Conservation (phyloP, 2,329 filamentous ascomycete genomes). For the Diaporthe caulivora region DNA sequence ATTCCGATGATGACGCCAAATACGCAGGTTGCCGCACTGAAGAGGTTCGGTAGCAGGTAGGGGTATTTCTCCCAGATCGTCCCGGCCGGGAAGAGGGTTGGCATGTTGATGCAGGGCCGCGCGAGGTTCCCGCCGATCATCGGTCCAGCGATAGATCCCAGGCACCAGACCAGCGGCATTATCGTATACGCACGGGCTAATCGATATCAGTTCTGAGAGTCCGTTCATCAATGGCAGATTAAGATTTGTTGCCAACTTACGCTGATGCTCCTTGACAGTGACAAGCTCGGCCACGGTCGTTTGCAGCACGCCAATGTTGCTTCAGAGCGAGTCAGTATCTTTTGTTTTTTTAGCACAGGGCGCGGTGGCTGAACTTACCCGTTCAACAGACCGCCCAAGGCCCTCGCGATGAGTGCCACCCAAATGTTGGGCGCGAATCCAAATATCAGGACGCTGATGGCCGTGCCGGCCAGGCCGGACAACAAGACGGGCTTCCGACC, state of each 20-base stretch:
- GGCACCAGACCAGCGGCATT: constrained; percentile 98
- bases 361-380: constrained; percentile 70
- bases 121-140: constrained; percentile 92
- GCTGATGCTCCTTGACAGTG: constrained; percentile 92
- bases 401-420: constrained; percentile 87
- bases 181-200: constrained; percentile 92
- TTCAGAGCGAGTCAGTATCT: constrained; percentile 51
- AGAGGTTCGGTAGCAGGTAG: constrained; percentile 92
- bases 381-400: constrained; percentile 91
- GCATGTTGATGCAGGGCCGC: constrained; percentile 86
- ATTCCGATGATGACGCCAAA: constrained; percentile 83
- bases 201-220: constrained; percentile 36
- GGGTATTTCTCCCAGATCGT: constrained; percentile 89
- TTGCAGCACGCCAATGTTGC: constrained; percentile 94
- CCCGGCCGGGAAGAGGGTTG: constrained; percentile 76
- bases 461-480: constrained; percentile 90
- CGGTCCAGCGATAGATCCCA: constrained; percentile 94
- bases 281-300: constrained; percentile 96
- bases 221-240: constrained; percentile 6
- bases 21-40: constrained; percentile 83
- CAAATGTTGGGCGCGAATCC: constrained; percentile 88
- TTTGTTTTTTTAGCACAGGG: constrained; percentile 10
- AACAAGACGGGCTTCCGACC: constrained; percentile 94
- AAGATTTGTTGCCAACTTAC: constrained; percentile 60
- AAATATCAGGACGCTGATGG: constrained; percentile 91